These are phyloP conservation scores for Fusarium praegraminearum DNA, from an alignment of 2,329 filamentous ascomycete species.

Conservation along the genomic window DNA sequence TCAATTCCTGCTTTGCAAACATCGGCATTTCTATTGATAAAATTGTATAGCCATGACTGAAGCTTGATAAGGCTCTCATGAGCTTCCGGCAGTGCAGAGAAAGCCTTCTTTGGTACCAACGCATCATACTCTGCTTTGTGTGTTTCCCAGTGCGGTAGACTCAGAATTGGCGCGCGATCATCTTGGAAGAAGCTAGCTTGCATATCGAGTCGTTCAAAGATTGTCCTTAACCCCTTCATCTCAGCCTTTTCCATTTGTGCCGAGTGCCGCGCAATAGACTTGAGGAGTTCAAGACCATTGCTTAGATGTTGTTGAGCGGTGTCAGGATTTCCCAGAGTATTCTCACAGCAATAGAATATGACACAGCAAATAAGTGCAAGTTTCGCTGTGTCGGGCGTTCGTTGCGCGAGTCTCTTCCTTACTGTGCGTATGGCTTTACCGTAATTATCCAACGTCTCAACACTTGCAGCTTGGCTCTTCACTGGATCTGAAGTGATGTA, in stretches of 20 bases:
- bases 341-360: slow-evolving; percentile 25
- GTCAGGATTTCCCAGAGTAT: background rate
- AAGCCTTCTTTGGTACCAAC: background rate
- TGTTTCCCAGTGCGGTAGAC: background rate
- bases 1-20: background rate
- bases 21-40: slow-evolving; percentile 8
- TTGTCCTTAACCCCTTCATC: background rate
- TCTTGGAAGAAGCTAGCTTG: slow-evolving; percentile 39
- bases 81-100: background rate
- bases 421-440: slow-evolving; percentile 1
- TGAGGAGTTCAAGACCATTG: slow-evolving; percentile 7
- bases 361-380: slow-evolving; percentile 14
- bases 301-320: slow-evolving; percentile 14
- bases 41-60: slow-evolving; percentile 30
- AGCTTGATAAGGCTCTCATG: slow-evolving; percentile 23
- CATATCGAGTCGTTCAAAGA: slow-evolving; percentile 29
- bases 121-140: background rate
- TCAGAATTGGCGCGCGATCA: slow-evolving; percentile 20
- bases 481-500: background rate
- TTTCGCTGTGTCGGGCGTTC: background rate
- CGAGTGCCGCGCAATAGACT: background rate
- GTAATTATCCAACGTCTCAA: background rate
- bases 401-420: background rate
- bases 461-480: background rate
- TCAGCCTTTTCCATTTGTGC: background rate